Evolutionary conservation across 2,329 filamentous ascomycete genomes (phyloP).

Genomic region (Hansfordia pulvinata): DNA sequence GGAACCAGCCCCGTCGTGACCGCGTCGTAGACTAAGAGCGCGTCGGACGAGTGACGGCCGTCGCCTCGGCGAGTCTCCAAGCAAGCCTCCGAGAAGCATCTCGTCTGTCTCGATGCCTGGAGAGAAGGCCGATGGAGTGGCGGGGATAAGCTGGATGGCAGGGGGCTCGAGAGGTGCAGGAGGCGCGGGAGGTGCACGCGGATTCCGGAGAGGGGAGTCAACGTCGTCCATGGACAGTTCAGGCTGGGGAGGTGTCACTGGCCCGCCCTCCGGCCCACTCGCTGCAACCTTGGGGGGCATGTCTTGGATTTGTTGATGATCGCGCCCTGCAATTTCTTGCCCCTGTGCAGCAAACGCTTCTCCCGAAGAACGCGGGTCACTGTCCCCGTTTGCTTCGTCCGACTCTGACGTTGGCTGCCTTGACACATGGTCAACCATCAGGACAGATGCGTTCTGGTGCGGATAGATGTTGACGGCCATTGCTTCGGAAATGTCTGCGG

Average conservation of each 20-base stretch:
- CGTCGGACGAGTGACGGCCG: constrained; percentile 39
- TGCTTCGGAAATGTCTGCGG: constrained; percentile 48
- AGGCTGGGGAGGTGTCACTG: constrained; percentile 38
- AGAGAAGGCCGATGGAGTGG: constrained; percentile 46
- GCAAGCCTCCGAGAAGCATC: constrained; percentile 38
- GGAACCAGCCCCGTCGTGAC: constrained; percentile 30
- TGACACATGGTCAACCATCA: constrained; percentile 43
- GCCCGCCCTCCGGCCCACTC: constrained; percentile 24
- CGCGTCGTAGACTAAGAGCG: constrained; percentile 35
- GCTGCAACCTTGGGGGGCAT: constrained; percentile 21
- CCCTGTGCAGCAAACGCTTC: constrained; percentile 7
- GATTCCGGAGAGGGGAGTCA: constrained; percentile 49
- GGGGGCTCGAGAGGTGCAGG: constrained; percentile 39
- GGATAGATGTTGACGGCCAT: constrained; percentile 47
- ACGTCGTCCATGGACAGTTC: constrained; percentile 35
- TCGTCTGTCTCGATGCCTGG: constrained; percentile 38
- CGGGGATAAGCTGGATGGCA: constrained; percentile 45
- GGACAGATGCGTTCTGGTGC: constrained; percentile 50
- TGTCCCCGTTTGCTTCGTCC: constrained; percentile 5
- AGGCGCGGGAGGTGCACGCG: constrained; percentile 41
- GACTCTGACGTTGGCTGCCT: constrained; percentile 28
- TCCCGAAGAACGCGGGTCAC: too few species aligned
- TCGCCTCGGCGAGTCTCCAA: constrained; percentile 21
- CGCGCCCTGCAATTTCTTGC: constrained; percentile 5
- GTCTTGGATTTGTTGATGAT: constrained; percentile 6